Percentiles rank a stretch among this genome's conserved stretches.
Evolutionary conservation across 2,329 filamentous ascomycete genomes (phyloP).

Genomic region (Arachnopeziza araneosa): DNA sequence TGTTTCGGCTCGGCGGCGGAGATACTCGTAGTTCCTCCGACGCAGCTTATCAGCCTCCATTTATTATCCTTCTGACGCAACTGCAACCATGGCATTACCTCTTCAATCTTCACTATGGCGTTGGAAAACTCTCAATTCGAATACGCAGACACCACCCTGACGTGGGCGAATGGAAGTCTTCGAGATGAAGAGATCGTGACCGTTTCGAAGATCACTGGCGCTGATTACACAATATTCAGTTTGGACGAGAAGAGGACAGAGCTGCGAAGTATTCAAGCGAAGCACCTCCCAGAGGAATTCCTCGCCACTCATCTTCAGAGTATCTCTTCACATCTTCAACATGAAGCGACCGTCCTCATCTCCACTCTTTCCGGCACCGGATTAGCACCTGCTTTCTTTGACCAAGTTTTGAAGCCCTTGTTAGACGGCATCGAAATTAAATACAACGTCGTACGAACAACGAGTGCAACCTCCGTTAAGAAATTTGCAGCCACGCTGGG

Average conservation of each 20-base stretch:
- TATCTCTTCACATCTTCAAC: slow-evolving; percentile 35
- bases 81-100: background rate
- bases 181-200: background rate
- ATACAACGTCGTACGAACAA: slow-evolving; percentile 57
- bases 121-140: background rate
- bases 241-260: background rate
- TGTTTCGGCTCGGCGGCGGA: background rate
- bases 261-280: background rate
- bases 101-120: background rate
- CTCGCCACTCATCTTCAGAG: slow-evolving; percentile 27
- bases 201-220: background rate
- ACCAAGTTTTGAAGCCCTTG: slow-evolving; percentile 49
- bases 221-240: background rate
- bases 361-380: slow-evolving; percentile 62
- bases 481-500: slow-evolving; percentile 55
- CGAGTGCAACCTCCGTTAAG: slow-evolving; percentile 56
- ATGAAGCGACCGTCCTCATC: slow-evolving; percentile 55
- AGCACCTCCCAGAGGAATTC: background rate
- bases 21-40: background rate
- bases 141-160: background rate
- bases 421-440: slow-evolving; percentile 41
- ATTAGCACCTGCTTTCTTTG: slow-evolving; percentile 50
- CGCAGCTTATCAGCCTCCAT: background rate
- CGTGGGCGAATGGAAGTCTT: background rate
- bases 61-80: background rate